phyloP scores from a whole-genome alignment of 192 early-diverging fungal species.

The Coemansia guatemalensis region DNA sequence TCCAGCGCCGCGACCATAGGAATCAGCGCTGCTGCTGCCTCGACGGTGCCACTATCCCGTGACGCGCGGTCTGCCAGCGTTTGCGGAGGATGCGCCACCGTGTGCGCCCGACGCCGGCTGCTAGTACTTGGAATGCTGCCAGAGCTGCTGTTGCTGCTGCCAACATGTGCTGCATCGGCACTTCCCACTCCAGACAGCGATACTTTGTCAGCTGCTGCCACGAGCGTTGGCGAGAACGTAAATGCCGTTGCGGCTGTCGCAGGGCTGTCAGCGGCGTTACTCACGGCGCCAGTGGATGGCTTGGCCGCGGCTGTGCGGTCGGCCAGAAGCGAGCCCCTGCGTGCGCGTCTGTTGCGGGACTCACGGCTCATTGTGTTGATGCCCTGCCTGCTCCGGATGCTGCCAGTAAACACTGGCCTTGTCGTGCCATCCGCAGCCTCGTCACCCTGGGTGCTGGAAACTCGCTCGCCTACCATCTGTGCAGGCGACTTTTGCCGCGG shows the following conservation, averaged over 20 bases:
- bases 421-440: neutral
- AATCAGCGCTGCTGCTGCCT: neutral
- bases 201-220: slow-evolving; percentile 1
- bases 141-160: neutral
- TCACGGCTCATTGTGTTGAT: slow-evolving; percentile 35
- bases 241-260: slow-evolving; percentile 6
- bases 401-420: slow-evolving; percentile 22
- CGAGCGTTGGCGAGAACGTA: slow-evolving; percentile 6
- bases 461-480: neutral
- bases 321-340: slow-evolving; percentile 13
- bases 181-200: slow-evolving; percentile 8
- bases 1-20: slow-evolving; percentile 4
- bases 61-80: neutral
- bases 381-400: slow-evolving; percentile 17
- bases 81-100: slow-evolving; percentile 12
- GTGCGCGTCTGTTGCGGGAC: slow-evolving; percentile 19
- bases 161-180: neutral
- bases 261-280: neutral
- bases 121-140: neutral
- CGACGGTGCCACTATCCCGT: slow-evolving; percentile 40
- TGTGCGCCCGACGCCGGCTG: slow-evolving; percentile 29
- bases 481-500: neutral
- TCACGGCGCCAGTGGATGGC: neutral
- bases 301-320: neutral
- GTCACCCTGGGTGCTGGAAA: neutral